Evolutionary conservation across 2,329 filamentous ascomycete species (phyloP), one percentile per base, ranked within the genome.

Genomic region (Didymella arachidicola): DNA sequence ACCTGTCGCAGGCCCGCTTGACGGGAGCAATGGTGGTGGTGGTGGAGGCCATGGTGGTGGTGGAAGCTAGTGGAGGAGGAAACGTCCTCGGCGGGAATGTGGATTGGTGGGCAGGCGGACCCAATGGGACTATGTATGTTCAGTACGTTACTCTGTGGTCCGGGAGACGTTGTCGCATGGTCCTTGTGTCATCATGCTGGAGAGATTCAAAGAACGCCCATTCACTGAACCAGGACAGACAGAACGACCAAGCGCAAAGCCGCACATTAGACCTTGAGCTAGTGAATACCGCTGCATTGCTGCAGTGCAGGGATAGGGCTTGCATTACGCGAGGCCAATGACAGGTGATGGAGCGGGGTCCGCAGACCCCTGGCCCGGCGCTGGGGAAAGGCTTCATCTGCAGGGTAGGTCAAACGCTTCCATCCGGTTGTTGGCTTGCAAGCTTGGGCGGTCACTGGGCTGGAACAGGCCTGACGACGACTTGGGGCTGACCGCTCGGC

Each of bases 1-100:
- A 79, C 77, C 75, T 78, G 65, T 79, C 77, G 71, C 77, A 79
- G 55, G 77, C 77, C 68, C 77, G 69, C 66, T 79, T 79, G 53
- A 77, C 73, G 39, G 75, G 75, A 64, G 76, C 65, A 49, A 75
- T 71, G 43, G 72, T 67, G 60, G 70, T 67, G 57, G 67, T 60
- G 57, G 68, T 69, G 59, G 73, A 75, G 54, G 70, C 57, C 70
- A 73, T 75, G 61, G 56, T 45, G 42, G 42, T 54, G 51, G 30
- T 54, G 56, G 30, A 53, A 60, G 59, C 65, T 66, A 68, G 63
- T 60, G 59, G 57, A 62, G 50, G 61, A 62, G 51, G 49, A 63
- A 59, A 63, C 58, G 66, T 69, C 61, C 66, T 68, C 65, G 57
- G 64, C 67, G 59, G 63, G 63, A 64, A 59, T 60, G 61, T 63